Conservation (phyloP, 331 rosid species). For the Spiraea crenata region DNA sequence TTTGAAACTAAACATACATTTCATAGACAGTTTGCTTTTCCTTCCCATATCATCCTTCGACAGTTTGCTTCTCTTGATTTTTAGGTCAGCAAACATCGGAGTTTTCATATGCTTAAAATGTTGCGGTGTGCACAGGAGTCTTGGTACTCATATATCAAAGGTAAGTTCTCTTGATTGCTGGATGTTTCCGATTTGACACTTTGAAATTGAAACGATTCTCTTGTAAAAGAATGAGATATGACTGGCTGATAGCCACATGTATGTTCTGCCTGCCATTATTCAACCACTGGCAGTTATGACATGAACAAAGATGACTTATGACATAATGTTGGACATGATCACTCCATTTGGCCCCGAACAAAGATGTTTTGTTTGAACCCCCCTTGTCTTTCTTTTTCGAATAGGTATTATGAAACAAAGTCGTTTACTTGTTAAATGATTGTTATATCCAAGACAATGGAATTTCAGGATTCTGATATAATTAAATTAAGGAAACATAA, state of each 20-base stretch:
- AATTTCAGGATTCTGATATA: not conserved
- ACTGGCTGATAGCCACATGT: not conserved
- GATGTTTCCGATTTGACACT: not conserved
- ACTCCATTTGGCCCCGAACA: not conserved
- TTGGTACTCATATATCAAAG: conserved; percentile 96
- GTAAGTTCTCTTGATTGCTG: conserved; percentile 32
- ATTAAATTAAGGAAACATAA: not conserved
- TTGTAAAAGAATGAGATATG: not conserved
- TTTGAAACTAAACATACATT: not conserved
- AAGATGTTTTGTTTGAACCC: not conserved
- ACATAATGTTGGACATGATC: not conserved
- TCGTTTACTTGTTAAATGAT: not conserved
- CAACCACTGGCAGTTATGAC: not conserved
- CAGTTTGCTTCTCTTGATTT: conserved; percentile 24
- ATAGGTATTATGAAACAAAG: not conserved
- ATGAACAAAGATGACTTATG: not conserved
- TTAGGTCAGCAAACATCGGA: conserved; percentile 96
- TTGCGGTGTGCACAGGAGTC: conserved; percentile 96
- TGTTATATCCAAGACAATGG: not conserved
- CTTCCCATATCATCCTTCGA: conserved; percentile 1
- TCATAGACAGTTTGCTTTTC: not conserved
- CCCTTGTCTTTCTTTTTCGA: not conserved
- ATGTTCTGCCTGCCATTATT: not conserved
- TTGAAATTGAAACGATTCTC: conserved; percentile 1
- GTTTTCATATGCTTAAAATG: conserved; percentile 96